Evolutionary conservation across 768 basidiomycete genomes (phyloP), one percentile per base, ranked within the genome.

Genomic region (Megacollybia marginata): DNA sequence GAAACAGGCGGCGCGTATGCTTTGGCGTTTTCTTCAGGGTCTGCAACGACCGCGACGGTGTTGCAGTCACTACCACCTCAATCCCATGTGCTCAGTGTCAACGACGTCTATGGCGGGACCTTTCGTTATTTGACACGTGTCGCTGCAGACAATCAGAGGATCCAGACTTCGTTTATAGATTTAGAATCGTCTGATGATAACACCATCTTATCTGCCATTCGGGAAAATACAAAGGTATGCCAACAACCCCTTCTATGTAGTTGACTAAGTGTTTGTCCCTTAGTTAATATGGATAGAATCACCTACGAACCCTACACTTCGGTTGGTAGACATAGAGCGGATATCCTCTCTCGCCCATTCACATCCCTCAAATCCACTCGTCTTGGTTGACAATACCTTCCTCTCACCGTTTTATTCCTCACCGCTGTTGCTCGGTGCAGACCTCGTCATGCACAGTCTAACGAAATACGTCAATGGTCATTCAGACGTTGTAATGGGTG

Each of bases 381-480:
- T 99, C 12, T 78, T 94, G 44, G 87, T 97, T 42, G 94, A 97
- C 73, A 92, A 89, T 70, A 96, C 93, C 19, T 96, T 95, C 78
- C 75, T 92, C 36, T 94, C 92, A 0, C 91, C 95, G 0, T 97
- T 83, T 70, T 97, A 86, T 71, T 78, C 82, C 35, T 91, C 90
- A 0, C 94, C 94, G 0, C 81, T 97, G 33, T 76, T 86, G 49
- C 83, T 79, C 23, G 81, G 86, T 12, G 95, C 92, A 12, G 92
- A 95, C 62, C 70, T 96, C 55, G 88, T 92, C 56, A 53, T 92
- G 5, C 92, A 96, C 71, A 78, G 74, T 19, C 72, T 93, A 38
- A 91, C 85, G 0, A 96, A 98, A 66, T 96, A 95, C 70, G 73
- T 95, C 60, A 90, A 92, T 61, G 95, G 95, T 0, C 94, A 96